Conservation (phyloP, 768 basidiomycete species). For the Cyclocybe aegerita region DNA sequence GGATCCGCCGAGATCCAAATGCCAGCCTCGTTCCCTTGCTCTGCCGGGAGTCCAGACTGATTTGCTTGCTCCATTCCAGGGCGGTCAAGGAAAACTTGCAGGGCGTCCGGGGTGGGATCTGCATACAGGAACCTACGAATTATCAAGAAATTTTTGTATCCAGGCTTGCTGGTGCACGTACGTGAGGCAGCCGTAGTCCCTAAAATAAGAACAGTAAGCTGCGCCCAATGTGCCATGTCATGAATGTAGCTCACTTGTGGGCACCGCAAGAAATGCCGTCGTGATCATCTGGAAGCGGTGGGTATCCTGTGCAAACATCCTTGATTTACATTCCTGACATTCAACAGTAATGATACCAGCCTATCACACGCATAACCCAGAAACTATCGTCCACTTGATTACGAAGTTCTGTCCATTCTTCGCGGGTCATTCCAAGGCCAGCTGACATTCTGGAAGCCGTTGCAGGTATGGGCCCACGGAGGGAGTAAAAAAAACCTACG, state of each 20-base stretch:
- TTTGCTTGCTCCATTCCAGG: conserved; percentile 30
- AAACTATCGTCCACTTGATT: conserved; percentile 79
- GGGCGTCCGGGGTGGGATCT: conserved; percentile 74
- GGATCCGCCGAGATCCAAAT: conserved; percentile 87
- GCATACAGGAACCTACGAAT: conserved; percentile 75
- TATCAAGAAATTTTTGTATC: background rate
- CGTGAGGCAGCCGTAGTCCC: conserved; percentile 93
- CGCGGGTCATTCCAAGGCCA: conserved; percentile 69
- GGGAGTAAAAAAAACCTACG: conserved; percentile 45
- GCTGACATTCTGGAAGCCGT: conserved; percentile 65
- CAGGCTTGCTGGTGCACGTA: conserved; percentile 30
- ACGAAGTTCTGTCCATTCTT: conserved; percentile 72
- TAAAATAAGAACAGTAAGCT: conserved; percentile 20
- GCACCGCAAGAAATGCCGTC: conserved; percentile 89
- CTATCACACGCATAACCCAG: conserved; percentile 87
- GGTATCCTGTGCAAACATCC: conserved; percentile 59
- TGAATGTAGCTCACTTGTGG: conserved; percentile 59
- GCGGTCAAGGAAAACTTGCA: conserved; percentile 74
- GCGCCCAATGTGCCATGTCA: no score
- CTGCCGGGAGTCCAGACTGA: conserved; percentile 38
- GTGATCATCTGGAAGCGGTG: conserved; percentile 75
- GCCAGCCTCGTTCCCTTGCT: conserved; percentile 58
- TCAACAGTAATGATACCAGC: conserved; percentile 29
- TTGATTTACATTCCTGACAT: background rate
- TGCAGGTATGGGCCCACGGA: background rate